phyloP scores from a whole-genome alignment of 1,284 basidiomycete genomes.

The Cutaneotrichosporon sp. region DNA sequence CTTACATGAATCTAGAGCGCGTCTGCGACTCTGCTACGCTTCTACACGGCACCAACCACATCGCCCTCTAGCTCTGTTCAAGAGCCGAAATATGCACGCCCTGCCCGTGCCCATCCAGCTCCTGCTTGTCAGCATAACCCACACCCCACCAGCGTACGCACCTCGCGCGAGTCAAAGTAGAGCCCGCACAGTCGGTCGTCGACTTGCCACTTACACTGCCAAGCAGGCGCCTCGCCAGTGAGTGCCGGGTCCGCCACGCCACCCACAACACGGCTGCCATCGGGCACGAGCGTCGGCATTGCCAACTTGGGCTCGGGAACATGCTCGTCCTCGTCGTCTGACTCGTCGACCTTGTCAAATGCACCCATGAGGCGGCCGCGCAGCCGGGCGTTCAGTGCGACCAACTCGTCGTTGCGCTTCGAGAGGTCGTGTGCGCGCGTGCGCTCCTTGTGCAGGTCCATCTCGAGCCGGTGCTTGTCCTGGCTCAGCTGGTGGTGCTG shows the following conservation, averaged over 20 bases:
- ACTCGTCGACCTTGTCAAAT: constrained; percentile 23
- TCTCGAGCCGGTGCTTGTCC: constrained; percentile 29
- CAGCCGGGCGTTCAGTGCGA: constrained; percentile 29
- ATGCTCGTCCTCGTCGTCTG: constrained; percentile 20
- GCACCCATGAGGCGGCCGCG: constrained; percentile 41
- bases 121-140: constrained; percentile 16
- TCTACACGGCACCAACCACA: no score
- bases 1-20: no score
- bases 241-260: constrained; percentile 17
- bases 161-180: constrained; percentile 24
- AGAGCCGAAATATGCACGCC: constrained; percentile 14
- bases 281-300: constrained; percentile 17
- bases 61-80: background rate
- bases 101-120: constrained; percentile 23
- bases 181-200: constrained; percentile 14
- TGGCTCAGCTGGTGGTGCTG: constrained; percentile 23
- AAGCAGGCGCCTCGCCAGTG: constrained; percentile 19
- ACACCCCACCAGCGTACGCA: constrained; percentile 9
- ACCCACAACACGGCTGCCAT: constrained; percentile 8
- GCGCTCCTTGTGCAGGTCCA: constrained; percentile 21
- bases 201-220: constrained; percentile 28
- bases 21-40: no score
- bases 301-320: constrained; percentile 13
- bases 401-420: constrained; percentile 40
- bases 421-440: constrained; percentile 23